Evolutionary conservation across 352 stramenopile species (phyloP), one percentile per base, ranked within the genome.

Genomic region (Blastocystis sp.): DNA sequence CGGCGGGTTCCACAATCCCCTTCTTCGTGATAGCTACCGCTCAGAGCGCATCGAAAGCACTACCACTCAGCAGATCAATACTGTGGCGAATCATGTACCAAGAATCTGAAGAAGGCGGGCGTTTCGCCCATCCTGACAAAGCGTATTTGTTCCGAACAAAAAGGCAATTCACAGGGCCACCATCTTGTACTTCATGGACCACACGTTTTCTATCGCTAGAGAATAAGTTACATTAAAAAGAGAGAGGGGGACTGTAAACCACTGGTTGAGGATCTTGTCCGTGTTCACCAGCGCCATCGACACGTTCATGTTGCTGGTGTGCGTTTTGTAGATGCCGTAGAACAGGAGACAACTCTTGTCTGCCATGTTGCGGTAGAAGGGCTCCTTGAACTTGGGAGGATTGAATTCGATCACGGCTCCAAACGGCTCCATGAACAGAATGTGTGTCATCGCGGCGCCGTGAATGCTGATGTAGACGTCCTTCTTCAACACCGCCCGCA

Each of bases 51-150:
- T 28, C 42, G 4, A n/a, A 19, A 28, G 19, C 21, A 38, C 38
- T 70, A 84, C 74, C 74, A 57, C 74, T 52, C 21, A 84, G 21
- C n/a, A 84, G 61, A 84, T 84, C 74, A 70, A 84, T 84, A 45
- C 74, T 84, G 52, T 84, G 74, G 57, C 74, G 74, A 68, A 84
- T 84, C 74, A 84, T 84, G 24, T 19, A 19, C 42, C 7, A 10
- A 40, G 38, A 54, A 57, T 21, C 28, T 17, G 48, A 14, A 14
- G 48, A 57, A 57, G 14, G 48, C 48, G 48, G 6, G 48, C 48
- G 48, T 57, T 57, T 57, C 14, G 28, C 28, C 28, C 28, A 34
- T 34, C 28, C 28, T 34, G 28, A 34, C 28, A 34, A 34, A 34
- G 28, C 28, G 28, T 34, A 34, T 34, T 34, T 34, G 48, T 14